phyloP scores from a whole-genome alignment of 2,329 filamentous ascomycete genomes.

The Cladosporium cucumerinum region DNA sequence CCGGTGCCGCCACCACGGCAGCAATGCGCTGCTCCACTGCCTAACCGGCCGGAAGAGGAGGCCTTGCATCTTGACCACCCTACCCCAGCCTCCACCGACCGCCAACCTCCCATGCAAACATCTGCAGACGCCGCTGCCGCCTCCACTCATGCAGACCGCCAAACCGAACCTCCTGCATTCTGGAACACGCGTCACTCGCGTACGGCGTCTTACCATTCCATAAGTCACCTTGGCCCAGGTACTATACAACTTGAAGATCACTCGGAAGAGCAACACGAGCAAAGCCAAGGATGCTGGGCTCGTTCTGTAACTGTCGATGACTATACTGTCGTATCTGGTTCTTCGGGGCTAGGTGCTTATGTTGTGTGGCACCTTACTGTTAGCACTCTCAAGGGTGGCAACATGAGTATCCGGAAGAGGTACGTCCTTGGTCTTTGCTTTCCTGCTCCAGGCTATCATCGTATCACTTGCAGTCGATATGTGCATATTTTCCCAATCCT shows the following conservation, averaged over 20 bases:
- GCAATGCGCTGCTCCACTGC: conserved; percentile 13
- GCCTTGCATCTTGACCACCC: not conserved
- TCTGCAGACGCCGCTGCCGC: conserved; percentile 4
- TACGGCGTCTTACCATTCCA: conserved; percentile 34
- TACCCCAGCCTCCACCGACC: not conserved
- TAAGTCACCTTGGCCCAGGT: conserved; percentile 34
- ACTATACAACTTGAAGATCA: conserved; percentile 63
- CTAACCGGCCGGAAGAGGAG: conserved; percentile 7
- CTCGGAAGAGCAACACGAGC: conserved; percentile 56
- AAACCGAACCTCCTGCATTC: conserved; percentile 42
- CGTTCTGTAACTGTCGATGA: conserved; percentile 60
- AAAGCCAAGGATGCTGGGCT: conserved; percentile 60
- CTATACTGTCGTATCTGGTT: conserved; percentile 59
- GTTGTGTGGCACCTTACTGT: conserved; percentile 92
- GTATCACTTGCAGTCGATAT: conserved; percentile 2
- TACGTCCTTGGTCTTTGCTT: conserved; percentile 26
- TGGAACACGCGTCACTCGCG: conserved; percentile 43
- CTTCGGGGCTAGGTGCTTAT: conserved; percentile 72
- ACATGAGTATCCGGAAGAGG: conserved; percentile 48
- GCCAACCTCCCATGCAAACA: not conserved
- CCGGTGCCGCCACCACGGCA: conserved; percentile 10
- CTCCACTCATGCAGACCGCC: not conserved
- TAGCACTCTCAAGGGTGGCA: conserved; percentile 68
- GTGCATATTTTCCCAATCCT: not conserved
- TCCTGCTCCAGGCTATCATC: not conserved